Base-by-base conservation (phyloP, 2,329 filamentous ascomycete species). In the Colletotrichum ledebouriae region DNA sequence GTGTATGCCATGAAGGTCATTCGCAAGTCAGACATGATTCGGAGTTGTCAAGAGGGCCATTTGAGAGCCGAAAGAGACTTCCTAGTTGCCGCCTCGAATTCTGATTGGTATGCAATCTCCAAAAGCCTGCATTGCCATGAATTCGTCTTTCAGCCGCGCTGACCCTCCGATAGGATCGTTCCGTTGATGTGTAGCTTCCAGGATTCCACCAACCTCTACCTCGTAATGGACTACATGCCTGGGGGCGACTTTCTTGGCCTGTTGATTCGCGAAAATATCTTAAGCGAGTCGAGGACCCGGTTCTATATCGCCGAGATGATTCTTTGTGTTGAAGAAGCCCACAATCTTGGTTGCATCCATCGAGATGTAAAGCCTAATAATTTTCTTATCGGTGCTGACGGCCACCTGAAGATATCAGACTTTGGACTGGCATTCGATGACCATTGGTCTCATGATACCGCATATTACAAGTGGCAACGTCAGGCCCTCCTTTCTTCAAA, bases 171-270 rank as follows among this genome's bases (percentile, higher is more conserved):
- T 56, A 90, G 88, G 95, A 90, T 97, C 53, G 93, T 98, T 2
- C 93, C 94, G 1, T 83, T 99, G 41, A 87, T 97, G 58, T 86
- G 93, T 57, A 96, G 94, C 75, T 98, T 98, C 72, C 94, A 98
- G 78, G 96, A 98, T 76, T 83, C 87, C 41, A 86, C 87, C 47
- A 93, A 93, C 73, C 84, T 99, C 6, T 98, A 98, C 74, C 87
- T 99, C 6, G 92, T 98, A 59, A 98, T 98, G 94, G 94, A 98
- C 68, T 99, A 97, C 76, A 98, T 98, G 94, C 91, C 97, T 2
- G 96, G 95, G 0, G 95, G 96, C 0, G 95, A 99, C 77, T 98
- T 99, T 72, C 85, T 99, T 0, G 93, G 93, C 1, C 80, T 98
- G 0, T 82, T 99, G 15, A 92, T 98, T 63, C 89, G 94, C 15